These are phyloP conservation scores for Eutypella sp. DNA, from an alignment of 2,329 filamentous ascomycete genomes.

Conservation along the genomic window DNA sequence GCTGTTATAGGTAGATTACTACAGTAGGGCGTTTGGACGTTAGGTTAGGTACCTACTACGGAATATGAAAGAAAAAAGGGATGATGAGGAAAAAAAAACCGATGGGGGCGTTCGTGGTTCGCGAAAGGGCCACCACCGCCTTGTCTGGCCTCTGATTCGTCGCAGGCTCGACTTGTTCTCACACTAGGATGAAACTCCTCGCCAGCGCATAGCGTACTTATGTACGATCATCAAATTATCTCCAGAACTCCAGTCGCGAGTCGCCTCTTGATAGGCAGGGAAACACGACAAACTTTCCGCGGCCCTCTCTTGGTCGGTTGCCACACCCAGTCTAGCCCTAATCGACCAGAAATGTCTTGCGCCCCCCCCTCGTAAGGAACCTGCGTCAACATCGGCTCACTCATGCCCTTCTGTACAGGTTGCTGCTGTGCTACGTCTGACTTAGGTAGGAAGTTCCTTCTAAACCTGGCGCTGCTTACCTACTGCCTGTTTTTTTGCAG, in stretches of 20 bases:
- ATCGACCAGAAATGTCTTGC: conserved; percentile 4
- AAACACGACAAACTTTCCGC: conserved; percentile 12
- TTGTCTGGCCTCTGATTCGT: conserved; percentile 3
- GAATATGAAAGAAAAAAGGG: too few species aligned
- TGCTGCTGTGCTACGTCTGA: background rate
- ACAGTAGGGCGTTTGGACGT: too few species aligned
- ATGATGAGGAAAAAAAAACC: conserved; percentile 6
- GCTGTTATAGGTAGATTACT: too few species aligned
- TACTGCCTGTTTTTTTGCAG: background rate
- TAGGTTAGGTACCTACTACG: too few species aligned
- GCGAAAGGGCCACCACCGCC: conserved; percentile 4
- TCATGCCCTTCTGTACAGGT: too few species aligned
- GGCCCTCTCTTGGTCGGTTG: conserved; percentile 2
- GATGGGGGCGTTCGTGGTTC: conserved; percentile 5
- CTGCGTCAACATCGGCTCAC: conserved; percentile 5
- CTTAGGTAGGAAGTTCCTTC: background rate
- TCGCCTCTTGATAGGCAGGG: conserved; percentile 6
- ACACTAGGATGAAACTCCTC: conserved; percentile 24
- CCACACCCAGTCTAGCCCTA: conserved; percentile 1
- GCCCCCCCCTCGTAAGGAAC: conserved; percentile 11
- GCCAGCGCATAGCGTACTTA: conserved; percentile 31
- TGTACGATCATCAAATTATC: conserved; percentile 17
- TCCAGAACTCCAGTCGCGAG: conserved; percentile 11
- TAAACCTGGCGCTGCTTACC: background rate
- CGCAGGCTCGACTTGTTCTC: conserved; percentile 1